Evolutionary conservation across 768 basidiomycete species (phyloP).

Genomic region (Gelatoporia subvermispora): DNA sequence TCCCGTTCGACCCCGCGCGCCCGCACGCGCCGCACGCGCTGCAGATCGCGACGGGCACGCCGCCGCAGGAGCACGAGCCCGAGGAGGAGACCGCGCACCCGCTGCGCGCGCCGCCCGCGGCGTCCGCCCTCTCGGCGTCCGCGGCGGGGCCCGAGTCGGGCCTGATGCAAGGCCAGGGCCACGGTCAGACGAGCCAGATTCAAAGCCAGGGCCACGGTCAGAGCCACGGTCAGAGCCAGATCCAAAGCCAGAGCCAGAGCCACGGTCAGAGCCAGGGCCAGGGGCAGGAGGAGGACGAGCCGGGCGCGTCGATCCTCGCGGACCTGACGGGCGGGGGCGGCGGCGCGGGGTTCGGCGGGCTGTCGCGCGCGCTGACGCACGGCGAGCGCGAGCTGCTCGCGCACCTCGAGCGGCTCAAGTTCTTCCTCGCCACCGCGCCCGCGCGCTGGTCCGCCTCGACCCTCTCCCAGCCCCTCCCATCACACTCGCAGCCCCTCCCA

Average conservation of each 20-base stretch:
- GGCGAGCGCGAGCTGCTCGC: constrained; percentile 67
- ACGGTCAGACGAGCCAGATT: too few species aligned
- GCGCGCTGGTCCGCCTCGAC: constrained; percentile 56
- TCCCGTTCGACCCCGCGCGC: too few species aligned
- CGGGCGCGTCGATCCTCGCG: constrained; percentile 13
- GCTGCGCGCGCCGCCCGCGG: constrained; percentile 11
- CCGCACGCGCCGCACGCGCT: constrained; percentile 6
- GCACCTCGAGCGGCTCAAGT: constrained; percentile 81
- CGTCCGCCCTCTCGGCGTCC: neutral
- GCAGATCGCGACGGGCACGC: constrained; percentile 21
- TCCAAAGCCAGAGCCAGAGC: too few species aligned
- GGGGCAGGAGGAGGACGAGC: too few species aligned
- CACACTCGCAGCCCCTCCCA: neutral
- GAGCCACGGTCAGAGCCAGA: too few species aligned
- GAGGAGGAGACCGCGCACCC: constrained; percentile 30
- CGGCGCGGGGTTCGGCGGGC: constrained; percentile 20
- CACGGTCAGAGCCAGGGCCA: too few species aligned
- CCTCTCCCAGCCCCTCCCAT: constrained; percentile 14
- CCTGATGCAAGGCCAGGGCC: neutral
- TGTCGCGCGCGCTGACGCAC: constrained; percentile 54
- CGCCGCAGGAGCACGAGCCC: constrained; percentile 20
- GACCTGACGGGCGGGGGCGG: constrained; percentile 9
- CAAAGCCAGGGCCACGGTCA: too few species aligned
- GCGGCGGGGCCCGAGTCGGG: constrained; percentile 1
- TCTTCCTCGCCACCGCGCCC: constrained; percentile 83